Evolutionary conservation across 805 yeast species (phyloP).

Genomic region (Lachancea lanzarotensis): DNA sequence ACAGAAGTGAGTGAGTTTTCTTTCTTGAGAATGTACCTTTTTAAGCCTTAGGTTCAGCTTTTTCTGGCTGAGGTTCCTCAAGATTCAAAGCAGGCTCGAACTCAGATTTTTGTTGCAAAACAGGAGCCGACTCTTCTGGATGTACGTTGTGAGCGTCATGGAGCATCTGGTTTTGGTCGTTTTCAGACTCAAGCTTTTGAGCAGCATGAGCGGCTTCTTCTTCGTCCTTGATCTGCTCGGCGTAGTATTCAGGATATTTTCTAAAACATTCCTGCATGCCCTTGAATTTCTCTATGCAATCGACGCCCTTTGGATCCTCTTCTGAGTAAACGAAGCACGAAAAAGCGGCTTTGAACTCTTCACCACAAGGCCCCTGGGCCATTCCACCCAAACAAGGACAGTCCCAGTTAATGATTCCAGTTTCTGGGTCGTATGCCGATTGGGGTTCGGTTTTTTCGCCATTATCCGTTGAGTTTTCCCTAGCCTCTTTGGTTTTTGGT

Average conservation of each 20-base stretch:
- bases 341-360: conserved; percentile 89
- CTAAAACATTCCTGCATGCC: conserved; percentile 93
- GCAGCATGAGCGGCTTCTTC: conserved; percentile 40
- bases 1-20: background rate
- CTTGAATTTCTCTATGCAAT: conserved; percentile 85
- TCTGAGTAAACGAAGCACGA: conserved; percentile 91
- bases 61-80: background rate
- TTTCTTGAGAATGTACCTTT: background rate
- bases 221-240: conserved; percentile 83
- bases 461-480: background rate
- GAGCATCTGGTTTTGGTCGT: conserved; percentile 3
- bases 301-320: conserved; percentile 93
- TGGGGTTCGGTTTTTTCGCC: conserved; percentile 28
- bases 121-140: conserved; percentile 12
- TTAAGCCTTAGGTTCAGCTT: background rate
- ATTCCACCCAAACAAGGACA: conserved; percentile 99
- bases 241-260: conserved; percentile 84
- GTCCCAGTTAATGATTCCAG: conserved; percentile 99
- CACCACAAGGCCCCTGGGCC: conserved; percentile 99
- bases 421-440: conserved; percentile 89
- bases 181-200: conserved; percentile 12
- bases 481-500: background rate
- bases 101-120: conserved; percentile 12
- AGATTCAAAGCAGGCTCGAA: conserved; percentile 11
- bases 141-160: conserved; percentile 7